Evolutionary conservation across 208 protist genomes (phyloP).

Genomic region (Trypanosoma rangeli): DNA sequence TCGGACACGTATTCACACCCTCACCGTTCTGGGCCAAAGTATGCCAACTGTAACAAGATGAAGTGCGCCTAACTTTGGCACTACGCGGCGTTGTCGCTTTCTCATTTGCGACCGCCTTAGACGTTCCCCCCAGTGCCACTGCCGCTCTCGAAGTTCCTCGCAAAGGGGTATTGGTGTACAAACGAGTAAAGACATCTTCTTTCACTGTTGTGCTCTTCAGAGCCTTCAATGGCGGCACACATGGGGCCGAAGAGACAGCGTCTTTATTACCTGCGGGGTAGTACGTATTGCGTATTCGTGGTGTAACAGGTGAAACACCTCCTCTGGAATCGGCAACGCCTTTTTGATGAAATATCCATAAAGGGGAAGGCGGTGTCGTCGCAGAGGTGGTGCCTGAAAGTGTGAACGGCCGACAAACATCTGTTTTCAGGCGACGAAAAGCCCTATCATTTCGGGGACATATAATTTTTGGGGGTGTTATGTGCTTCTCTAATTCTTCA

Average conservation of each 20-base stretch:
- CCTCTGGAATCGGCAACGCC: neutral
- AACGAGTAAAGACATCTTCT: conserved; percentile 24
- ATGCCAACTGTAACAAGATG: neutral
- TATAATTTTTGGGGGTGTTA: conserved; percentile 1
- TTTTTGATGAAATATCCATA: neutral
- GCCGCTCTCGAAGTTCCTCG: neutral
- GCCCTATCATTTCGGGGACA: neutral
- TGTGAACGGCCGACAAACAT: conserved; percentile 1
- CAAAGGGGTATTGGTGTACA: neutral
- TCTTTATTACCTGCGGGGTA: neutral
- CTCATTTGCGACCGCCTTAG: too few species aligned
- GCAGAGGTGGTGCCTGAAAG: neutral
- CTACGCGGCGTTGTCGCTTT: neutral
- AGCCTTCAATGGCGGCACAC: conserved; percentile 1
- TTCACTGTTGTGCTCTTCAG: neutral
- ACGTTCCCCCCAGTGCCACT: neutral
- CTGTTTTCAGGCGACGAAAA: neutral
- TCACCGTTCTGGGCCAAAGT: neutral
- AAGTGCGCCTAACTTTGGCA: neutral
- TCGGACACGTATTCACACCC: neutral
- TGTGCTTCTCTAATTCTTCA: neutral
- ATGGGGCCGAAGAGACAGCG: neutral
- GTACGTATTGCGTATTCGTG: neutral
- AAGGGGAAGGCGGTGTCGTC: neutral
- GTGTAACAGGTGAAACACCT: neutral